Conservation (phyloP, 176 grass and related monocot genomes). For the Juncus inflexus region DNA sequence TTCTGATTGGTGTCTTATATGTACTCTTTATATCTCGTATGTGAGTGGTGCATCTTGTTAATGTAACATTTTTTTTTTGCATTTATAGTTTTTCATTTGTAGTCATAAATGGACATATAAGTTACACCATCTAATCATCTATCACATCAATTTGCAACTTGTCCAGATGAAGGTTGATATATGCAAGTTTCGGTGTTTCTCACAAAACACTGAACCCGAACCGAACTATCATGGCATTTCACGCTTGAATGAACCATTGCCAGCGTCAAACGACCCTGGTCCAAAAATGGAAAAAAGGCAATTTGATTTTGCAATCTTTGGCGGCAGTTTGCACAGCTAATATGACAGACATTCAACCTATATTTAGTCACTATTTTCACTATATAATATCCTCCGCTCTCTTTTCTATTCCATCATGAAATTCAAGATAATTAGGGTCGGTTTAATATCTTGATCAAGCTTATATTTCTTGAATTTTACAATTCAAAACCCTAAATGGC, state of each 20-base stretch:
- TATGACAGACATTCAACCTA: not conserved
- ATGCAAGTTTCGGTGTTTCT: too few species aligned
- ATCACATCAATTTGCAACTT: too few species aligned
- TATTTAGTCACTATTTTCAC: not conserved
- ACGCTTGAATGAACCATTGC: not conserved
- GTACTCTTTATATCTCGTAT: too few species aligned
- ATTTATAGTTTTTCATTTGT: too few species aligned
- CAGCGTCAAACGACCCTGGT: not conserved
- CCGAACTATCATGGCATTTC: too few species aligned
- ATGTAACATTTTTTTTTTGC: too few species aligned
- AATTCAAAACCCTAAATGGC: not conserved
- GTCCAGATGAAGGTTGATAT: too few species aligned
- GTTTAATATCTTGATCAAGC: not conserved
- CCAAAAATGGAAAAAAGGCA: constrained; percentile 9
- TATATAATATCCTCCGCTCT: not conserved
- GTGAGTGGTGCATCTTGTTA: too few species aligned
- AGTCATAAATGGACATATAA: too few species aligned
- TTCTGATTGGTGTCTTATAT: too few species aligned
- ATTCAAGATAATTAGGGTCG: not conserved
- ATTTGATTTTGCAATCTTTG: not conserved
- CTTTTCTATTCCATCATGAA: constrained; percentile 1
- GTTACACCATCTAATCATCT: too few species aligned
- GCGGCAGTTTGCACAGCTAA: not conserved
- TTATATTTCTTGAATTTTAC: not conserved
- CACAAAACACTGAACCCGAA: too few species aligned